These are phyloP conservation scores for Psilocybe azurescens DNA, from an alignment of 768 basidiomycete species.

Conservation along the genomic window DNA sequence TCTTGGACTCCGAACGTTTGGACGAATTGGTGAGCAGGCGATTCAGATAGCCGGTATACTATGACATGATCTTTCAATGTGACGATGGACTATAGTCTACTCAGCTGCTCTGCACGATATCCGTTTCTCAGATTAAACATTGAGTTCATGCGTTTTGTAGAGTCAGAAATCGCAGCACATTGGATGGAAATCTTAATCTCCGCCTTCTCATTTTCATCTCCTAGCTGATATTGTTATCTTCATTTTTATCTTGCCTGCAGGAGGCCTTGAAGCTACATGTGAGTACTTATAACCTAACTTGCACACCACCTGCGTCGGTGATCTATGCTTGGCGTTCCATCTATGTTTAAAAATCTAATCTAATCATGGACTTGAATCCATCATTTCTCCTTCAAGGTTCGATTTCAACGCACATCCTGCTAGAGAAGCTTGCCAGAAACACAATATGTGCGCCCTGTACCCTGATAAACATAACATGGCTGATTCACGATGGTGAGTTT, in stretches of 20 bases:
- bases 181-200: background rate
- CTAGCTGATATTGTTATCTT: background rate
- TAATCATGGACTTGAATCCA: conserved; percentile 3
- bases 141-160: background rate
- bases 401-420: background rate
- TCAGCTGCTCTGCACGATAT: too few species aligned
- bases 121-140: too few species aligned
- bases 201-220: background rate
- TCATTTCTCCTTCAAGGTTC: conserved; percentile 1
- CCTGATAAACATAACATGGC: conserved; percentile 4
- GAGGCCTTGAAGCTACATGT: background rate
- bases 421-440: background rate
- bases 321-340: conserved; percentile 3
- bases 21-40: background rate
- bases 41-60: background rate
- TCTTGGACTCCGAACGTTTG: background rate
- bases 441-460: background rate
- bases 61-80: background rate
- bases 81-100: too few species aligned
- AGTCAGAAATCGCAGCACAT: background rate
- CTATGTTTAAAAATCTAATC: conserved; percentile 7
- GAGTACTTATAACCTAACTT: background rate
- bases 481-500: background rate
- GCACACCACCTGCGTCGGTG: background rate
- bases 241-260: conserved; percentile 10